Evolutionary conservation across 331 rosid species (phyloP).

Genomic region (Quercus tomentella): DNA sequence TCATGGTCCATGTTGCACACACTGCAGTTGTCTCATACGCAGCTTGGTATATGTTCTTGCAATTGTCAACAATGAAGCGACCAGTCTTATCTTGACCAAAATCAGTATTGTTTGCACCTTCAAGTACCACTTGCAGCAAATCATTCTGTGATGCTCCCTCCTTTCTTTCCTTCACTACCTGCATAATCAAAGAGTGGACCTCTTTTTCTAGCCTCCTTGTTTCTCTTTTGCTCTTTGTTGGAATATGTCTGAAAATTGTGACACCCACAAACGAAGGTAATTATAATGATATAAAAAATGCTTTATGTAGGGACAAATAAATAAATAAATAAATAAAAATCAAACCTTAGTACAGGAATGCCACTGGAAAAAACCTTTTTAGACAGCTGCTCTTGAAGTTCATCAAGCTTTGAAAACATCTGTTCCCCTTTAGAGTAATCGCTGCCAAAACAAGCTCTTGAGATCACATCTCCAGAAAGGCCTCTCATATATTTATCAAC

Average conservation of each 20-base stretch:
- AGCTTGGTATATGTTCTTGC: conserved; percentile 28
- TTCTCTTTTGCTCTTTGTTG: background rate
- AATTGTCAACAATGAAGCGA: conserved; percentile 21
- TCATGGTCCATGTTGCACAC: conserved; percentile 16
- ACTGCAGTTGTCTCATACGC: conserved; percentile 26
- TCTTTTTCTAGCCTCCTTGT: background rate
- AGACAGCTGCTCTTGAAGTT: conserved; percentile 8
- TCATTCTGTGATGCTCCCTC: conserved; percentile 12
- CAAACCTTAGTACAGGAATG: conserved; percentile 19
- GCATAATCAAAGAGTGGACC: background rate
- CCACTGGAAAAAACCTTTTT: background rate
- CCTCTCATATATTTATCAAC: conserved; percentile 9
- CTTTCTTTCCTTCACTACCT: background rate
- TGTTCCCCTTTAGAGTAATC: background rate
- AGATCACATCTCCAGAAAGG: conserved; percentile 29
- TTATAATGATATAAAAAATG: no score
- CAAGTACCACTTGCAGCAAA: conserved; percentile 18
- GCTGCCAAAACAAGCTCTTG: conserved; percentile 8
- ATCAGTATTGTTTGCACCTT: conserved; percentile 5
- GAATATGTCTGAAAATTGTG: background rate
- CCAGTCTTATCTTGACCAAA: background rate
- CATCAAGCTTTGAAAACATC: conserved; percentile 12
- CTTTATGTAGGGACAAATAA: background rate
- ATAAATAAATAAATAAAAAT: background rate
- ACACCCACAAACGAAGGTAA: no score